Evolutionary conservation across 2,329 filamentous ascomycete genomes (phyloP).

Genomic region (Cercospora zeae-maydis): DNA sequence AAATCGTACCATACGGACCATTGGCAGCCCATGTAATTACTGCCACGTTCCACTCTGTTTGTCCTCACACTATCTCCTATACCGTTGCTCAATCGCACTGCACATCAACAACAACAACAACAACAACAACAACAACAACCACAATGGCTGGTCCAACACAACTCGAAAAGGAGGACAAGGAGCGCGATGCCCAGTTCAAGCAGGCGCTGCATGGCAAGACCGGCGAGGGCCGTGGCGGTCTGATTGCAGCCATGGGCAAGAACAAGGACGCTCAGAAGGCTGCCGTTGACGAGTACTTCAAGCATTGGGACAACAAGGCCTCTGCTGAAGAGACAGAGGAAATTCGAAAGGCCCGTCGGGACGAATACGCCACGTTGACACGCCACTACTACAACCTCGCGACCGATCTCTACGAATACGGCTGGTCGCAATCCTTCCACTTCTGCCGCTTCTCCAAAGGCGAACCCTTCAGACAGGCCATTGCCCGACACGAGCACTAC

Average conservation of each 20-base stretch:
- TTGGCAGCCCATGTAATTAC: constrained; percentile 10
- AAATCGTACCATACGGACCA: constrained; percentile 8
- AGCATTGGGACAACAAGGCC: constrained; percentile 88
- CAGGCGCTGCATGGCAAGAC: constrained; percentile 71
- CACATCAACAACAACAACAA: constrained; percentile 30
- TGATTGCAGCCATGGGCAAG: constrained; percentile 83
- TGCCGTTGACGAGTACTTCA: constrained; percentile 88
- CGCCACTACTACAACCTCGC: constrained; percentile 63
- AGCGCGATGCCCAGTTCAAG: constrained; percentile 69
- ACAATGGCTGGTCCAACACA: constrained; percentile 26
- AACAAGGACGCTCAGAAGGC: constrained; percentile 72
- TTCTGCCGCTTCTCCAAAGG: constrained; percentile 89
- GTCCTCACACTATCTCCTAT: background rate
- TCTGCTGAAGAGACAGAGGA: constrained; percentile 77
- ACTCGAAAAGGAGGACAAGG: constrained; percentile 43
- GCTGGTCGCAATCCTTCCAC: constrained; percentile 95
- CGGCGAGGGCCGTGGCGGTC: constrained; percentile 73
- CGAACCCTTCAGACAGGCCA: constrained; percentile 85
- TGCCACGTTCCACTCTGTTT: background rate
- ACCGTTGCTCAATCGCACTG: background rate
- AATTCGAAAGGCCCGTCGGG: constrained; percentile 69
- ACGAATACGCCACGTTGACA: constrained; percentile 89
- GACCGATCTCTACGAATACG: constrained; percentile 62
- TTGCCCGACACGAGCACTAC: constrained; percentile 97
- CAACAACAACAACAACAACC: constrained; percentile 11